Base-by-base conservation (phyloP, 2,329 filamentous ascomycete species). In the Periconia macrospinosa region DNA sequence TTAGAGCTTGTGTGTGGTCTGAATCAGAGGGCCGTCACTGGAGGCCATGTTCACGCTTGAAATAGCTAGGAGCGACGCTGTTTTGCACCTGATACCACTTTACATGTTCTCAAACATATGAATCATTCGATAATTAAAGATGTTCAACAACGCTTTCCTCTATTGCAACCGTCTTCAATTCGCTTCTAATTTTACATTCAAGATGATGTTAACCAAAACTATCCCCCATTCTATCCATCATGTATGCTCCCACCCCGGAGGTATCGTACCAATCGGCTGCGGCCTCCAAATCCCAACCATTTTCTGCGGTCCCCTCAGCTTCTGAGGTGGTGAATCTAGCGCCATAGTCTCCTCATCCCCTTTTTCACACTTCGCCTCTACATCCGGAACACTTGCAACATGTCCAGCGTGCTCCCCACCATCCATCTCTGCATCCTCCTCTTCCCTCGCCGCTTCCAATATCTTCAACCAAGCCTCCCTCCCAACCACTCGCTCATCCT, bases 251-350 rank as follows among this genome's bases (percentile, higher is more conserved):
- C 23, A 45, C 30, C 59, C 65, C 18, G 57, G 53, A 35, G 65
- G 58, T 30, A 71, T 13, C 55, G 60, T 59, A 8, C 71, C 71
- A 50, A 74, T 71, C 2, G 68, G 68, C 46, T 52, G 61, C 1
- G 61, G 55, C 53, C 62, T 70, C 71, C 69, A 73, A 47, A 68
- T 45, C 3, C 70, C 71, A 23, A 69, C 19, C 33, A 63, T 61
- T 51, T 72, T 74, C 49, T 56, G 57, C 48, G 69, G 68, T 23
- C 70, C 70, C 18, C 30, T 47, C 11, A 52, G 52, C 52, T 66
- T 67, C 27, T 27, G 23, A 27, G 23, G 23, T 27, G 37, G 27
- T 18, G 13, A 44, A 14, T 44, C 41, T 17, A 23, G 2, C 20
- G 19, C 40, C 33, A 41, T 19, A 35, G 30, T n/a, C 6, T 19